phyloP scores from a whole-genome alignment of 768 basidiomycete species.

The Auricularia sp. region DNA sequence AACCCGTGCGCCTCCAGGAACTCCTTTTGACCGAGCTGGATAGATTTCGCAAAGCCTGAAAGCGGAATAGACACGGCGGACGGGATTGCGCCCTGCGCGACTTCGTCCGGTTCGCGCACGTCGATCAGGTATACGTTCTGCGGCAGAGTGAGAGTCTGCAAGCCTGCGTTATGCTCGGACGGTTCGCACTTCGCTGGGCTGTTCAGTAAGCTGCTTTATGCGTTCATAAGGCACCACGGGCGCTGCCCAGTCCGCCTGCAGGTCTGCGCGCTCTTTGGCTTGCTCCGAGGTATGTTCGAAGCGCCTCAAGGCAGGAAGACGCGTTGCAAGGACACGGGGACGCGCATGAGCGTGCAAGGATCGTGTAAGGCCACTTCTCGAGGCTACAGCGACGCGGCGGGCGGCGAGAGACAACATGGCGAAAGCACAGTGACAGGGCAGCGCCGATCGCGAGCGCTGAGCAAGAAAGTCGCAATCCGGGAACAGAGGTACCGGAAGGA shows the following conservation, averaged over 20 bases:
- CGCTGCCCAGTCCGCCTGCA: constrained; percentile 68
- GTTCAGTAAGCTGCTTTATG: constrained; percentile 67
- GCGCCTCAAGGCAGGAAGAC: not conserved
- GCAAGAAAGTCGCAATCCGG: not conserved
- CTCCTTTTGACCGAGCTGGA: constrained; percentile 43
- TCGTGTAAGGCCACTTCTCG: not conserved
- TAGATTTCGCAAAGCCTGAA: constrained; percentile 56
- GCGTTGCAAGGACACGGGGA: not conserved
- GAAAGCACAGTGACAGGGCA: not conserved
- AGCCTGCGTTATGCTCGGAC: constrained; percentile 6
- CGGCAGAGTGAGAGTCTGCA: not conserved
- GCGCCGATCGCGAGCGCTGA: not conserved
- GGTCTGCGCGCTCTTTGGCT: constrained; percentile 22
- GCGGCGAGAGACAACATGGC: not conserved
- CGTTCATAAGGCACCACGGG: constrained; percentile 68
- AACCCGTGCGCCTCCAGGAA: constrained; percentile 65
- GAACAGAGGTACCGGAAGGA: not conserved
- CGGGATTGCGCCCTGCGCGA: constrained; percentile 85
- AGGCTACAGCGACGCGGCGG: not conserved
- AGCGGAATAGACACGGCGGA: constrained; percentile 86
- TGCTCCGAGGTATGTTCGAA: not conserved
- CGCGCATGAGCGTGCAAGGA: not conserved
- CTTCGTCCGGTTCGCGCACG: constrained; percentile 90
- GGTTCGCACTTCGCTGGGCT: constrained; percentile 54
- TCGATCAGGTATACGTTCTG: constrained; percentile 72